Evolutionary conservation across 805 yeast genomes (phyloP).

Genomic region (Candida montana): DNA sequence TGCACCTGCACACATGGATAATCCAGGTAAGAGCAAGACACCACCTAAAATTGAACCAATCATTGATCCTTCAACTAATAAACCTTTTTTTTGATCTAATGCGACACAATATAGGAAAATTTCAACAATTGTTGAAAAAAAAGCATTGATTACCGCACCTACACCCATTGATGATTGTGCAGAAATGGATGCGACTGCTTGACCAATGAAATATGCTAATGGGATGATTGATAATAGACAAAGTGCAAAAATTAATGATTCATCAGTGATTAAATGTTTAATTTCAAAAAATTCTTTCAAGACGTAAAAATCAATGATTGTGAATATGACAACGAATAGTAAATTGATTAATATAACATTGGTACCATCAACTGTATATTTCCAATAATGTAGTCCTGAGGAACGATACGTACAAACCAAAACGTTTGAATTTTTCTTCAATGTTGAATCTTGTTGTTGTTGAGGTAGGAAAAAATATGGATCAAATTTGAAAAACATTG

Average conservation of each 20-base stretch:
- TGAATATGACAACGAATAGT: conserved; percentile 72
- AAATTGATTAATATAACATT: conserved; percentile 88
- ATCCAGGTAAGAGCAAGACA: conserved; percentile 83
- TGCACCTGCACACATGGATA: conserved; percentile 98
- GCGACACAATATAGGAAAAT: conserved; percentile 92
- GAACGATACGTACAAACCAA: conserved; percentile 88
- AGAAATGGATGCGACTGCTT: conserved; percentile 97
- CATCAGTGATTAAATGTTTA: conserved; percentile 39
- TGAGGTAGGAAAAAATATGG: conserved; percentile 22
- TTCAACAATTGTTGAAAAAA: conserved; percentile 93
- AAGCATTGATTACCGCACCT: conserved; percentile 97
- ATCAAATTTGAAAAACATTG: conserved; percentile 68
- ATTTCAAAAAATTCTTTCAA: conserved; percentile 43
- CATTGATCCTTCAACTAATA: conserved; percentile 91
- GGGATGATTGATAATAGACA: conserved; percentile 87
- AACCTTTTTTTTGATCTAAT: conserved; percentile 74
- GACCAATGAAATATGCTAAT: conserved; percentile 94
- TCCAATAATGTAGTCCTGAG: conserved; percentile 88
- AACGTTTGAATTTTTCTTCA: conserved; percentile 43
- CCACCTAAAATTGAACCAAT: conserved; percentile 93
- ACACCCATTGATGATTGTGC: conserved; percentile 99
- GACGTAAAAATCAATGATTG: conserved; percentile 70
- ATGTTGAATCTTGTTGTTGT: conserved; percentile 11
- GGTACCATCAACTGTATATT: conserved; percentile 94
- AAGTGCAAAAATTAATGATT: conserved; percentile 62